These are phyloP conservation scores for Citrullus mucosospermus DNA, from an alignment of 306 rosid species.

Conservation along the genomic window DNA sequence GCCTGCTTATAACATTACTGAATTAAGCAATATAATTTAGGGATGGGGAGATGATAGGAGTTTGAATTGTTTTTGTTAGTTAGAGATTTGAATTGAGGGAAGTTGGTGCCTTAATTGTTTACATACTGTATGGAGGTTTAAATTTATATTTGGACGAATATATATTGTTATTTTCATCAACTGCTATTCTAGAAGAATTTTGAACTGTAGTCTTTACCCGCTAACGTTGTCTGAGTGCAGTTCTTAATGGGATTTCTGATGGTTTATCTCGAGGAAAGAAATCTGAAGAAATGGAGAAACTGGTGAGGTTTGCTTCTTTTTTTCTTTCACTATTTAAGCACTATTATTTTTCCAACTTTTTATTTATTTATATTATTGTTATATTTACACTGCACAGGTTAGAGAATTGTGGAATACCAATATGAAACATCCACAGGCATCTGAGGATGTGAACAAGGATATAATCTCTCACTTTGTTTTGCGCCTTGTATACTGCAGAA, in stretches of 20 bases:
- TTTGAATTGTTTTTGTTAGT: not conserved
- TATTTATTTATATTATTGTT: not conserved
- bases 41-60: not conserved
- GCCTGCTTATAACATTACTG: not conserved
- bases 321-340: not conserved
- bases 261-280: slow-evolving; percentile 81
- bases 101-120: not conserved
- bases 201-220: slow-evolving; percentile 3
- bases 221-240: slow-evolving; percentile 32
- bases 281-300: slow-evolving; percentile 58
- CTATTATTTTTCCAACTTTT: slow-evolving; percentile 4
- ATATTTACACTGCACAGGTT: slow-evolving; percentile 26
- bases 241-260: slow-evolving; percentile 86
- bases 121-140: no score
- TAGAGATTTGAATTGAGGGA: not conserved
- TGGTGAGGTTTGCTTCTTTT: slow-evolving; percentile 29
- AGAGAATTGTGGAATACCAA: slow-evolving; percentile 38
- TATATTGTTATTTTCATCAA: not conserved
- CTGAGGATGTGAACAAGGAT: slow-evolving; percentile 66
- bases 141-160: not conserved
- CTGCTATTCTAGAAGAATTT: not conserved
- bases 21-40: not conserved
- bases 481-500: slow-evolving; percentile 82
- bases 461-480: slow-evolving; percentile 87
- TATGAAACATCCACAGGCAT: slow-evolving; percentile 57